Evolutionary conservation across 2,329 filamentous ascomycete species (phyloP).

Genomic region (Grosmannia clavigera): DNA sequence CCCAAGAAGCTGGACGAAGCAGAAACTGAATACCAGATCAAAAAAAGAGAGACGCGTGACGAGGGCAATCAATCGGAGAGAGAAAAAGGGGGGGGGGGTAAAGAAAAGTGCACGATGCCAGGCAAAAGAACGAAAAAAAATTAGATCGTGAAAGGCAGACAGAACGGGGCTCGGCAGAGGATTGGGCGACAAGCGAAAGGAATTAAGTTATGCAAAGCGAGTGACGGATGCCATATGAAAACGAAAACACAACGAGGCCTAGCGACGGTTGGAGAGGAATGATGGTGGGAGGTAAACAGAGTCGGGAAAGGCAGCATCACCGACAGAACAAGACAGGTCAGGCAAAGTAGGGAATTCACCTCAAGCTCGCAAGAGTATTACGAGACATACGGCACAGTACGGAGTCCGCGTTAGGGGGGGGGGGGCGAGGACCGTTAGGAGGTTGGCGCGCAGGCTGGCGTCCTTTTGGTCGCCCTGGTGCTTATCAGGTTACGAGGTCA

Average conservation of each 20-base stretch:
- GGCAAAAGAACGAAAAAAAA: not conserved
- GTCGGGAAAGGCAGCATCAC: not conserved
- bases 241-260: not conserved
- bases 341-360: not conserved
- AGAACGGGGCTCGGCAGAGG: not conserved
- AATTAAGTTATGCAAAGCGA: not conserved
- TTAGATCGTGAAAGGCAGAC: not conserved
- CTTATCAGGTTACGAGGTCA: not conserved
- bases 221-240: not conserved
- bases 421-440: not conserved
- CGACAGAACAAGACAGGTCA: not conserved
- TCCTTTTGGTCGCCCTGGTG: not conserved
- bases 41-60: too few species aligned
- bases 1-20: not conserved
- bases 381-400: not conserved
- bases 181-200: not conserved
- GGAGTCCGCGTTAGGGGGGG: not conserved
- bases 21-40: too few species aligned
- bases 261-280: not conserved
- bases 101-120: not conserved
- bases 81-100: not conserved
- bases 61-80: too few species aligned
- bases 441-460: not conserved
- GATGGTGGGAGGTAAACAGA: not conserved
- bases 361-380: not conserved